Conservation (phyloP, 768 basidiomycete genomes). For the Leccinum truebloodii region DNA sequence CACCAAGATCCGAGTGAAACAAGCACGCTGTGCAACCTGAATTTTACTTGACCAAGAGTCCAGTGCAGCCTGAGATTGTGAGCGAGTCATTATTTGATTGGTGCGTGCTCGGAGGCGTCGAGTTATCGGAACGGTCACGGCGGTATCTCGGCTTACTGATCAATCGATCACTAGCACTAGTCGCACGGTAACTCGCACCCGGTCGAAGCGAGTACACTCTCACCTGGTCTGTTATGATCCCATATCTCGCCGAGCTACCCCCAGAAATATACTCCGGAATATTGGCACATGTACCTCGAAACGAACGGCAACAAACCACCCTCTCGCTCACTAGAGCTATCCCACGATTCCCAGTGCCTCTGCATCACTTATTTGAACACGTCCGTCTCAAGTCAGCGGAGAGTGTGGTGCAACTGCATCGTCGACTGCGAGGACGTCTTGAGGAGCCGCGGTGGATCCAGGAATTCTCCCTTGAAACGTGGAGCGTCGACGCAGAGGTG, state of each 20-base stretch:
- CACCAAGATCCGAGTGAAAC: no score
- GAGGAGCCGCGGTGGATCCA: constrained; percentile 44
- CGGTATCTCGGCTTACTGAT: no score
- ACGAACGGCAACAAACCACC: constrained; percentile 50
- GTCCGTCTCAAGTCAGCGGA: constrained; percentile 51
- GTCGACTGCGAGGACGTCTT: constrained; percentile 46
- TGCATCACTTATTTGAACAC: constrained; percentile 56
- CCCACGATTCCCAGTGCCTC: constrained; percentile 59
- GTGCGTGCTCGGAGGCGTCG: no score
- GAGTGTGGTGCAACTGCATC: constrained; percentile 59
- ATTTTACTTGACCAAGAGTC: no score
- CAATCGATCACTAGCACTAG: no score
- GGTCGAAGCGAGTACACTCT: background rate
- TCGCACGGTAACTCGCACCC: no score
- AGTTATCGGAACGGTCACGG: no score
- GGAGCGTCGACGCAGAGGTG: constrained; percentile 75
- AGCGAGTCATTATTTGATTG: no score
- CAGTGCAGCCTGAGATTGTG: no score
- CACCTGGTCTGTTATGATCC: constrained; percentile 14
- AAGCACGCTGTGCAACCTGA: no score
- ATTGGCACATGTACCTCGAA: constrained; percentile 49
- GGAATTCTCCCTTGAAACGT: constrained; percentile 55
- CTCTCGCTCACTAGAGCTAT: constrained; percentile 63
- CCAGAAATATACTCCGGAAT: constrained; percentile 69
- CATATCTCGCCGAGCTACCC: constrained; percentile 46